These are phyloP conservation scores for Friedmanniomyces simplex DNA, from an alignment of 495 filamentous ascomycete genomes.

Conservation along the genomic window DNA sequence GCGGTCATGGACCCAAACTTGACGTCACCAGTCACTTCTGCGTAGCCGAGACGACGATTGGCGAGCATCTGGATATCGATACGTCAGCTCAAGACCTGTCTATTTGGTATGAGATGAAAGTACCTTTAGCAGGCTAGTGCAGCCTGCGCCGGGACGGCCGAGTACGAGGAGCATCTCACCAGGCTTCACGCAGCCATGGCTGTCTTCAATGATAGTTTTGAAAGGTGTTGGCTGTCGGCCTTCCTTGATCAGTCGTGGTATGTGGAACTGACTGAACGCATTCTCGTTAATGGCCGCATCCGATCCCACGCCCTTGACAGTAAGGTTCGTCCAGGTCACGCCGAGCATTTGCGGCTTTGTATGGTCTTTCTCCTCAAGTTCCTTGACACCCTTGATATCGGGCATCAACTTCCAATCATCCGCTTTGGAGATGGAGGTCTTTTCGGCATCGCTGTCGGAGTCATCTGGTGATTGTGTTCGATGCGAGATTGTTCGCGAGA, in stretches of 20 bases:
- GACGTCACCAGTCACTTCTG: constrained; percentile 52
- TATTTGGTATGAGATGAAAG: constrained; percentile 23
- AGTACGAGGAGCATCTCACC: constrained; percentile 55
- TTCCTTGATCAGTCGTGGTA: background rate
- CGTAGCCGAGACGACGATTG: constrained; percentile 47
- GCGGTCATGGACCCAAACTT: constrained; percentile 54
- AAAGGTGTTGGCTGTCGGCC: background rate
- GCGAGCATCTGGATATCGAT: constrained; percentile 36
- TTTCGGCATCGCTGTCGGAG: background rate
- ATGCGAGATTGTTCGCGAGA: background rate
- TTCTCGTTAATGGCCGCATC: background rate
- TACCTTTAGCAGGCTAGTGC: constrained; percentile 58
- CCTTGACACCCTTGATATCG: background rate
- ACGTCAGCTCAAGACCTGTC: constrained; percentile 26
- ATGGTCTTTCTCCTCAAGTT: background rate
- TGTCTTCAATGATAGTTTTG: background rate
- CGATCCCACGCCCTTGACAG: background rate
- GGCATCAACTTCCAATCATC: background rate
- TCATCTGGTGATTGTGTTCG: background rate
- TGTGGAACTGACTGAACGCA: background rate
- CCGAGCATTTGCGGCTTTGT: background rate
- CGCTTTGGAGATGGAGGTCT: background rate
- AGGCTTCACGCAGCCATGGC: constrained; percentile 10
- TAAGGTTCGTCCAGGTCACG: background rate
- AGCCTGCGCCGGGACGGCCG: constrained; percentile 61